Percentiles rank a stretch among this genome's conserved stretches.
Evolutionary conservation across 2,329 filamentous ascomycete species (phyloP).

Genomic region (Paraphoma chrysanthemicola): DNA sequence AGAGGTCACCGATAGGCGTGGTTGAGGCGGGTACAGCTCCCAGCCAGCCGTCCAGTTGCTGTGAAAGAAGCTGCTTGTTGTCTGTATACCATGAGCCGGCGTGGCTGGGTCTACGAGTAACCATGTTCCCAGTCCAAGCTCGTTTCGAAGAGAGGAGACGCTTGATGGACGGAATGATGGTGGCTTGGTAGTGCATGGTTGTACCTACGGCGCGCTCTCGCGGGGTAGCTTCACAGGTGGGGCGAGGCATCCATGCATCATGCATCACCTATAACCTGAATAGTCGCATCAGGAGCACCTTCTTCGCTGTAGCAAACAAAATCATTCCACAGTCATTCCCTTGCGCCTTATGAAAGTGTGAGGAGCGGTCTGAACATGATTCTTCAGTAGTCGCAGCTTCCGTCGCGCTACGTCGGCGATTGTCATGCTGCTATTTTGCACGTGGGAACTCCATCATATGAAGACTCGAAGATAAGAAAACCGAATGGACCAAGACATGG

Average conservation of each 20-base stretch:
- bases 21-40: constrained; percentile 71
- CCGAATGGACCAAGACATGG: no score
- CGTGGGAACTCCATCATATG: no score
- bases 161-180: neutral
- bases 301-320: no score
- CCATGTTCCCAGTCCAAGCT: constrained; percentile 31
- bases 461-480: no score
- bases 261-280: neutral
- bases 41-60: constrained; percentile 79
- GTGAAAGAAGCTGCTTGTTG: constrained; percentile 64
- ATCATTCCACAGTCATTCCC: no score
- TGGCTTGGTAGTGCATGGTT: neutral
- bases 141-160: neutral
- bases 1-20: constrained; percentile 62
- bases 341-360: no score
- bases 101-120: constrained; percentile 69
- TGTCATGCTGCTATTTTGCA: no score
- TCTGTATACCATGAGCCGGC: constrained; percentile 88
- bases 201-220: neutral
- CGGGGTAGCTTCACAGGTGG: constrained; percentile 3
- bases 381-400: no score
- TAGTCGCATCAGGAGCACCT: no score
- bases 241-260: neutral
- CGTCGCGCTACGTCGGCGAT: no score
- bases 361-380: no score